phyloP scores from a whole-genome alignment of 805 yeast species.

The Ogataea paraovalis region DNA sequence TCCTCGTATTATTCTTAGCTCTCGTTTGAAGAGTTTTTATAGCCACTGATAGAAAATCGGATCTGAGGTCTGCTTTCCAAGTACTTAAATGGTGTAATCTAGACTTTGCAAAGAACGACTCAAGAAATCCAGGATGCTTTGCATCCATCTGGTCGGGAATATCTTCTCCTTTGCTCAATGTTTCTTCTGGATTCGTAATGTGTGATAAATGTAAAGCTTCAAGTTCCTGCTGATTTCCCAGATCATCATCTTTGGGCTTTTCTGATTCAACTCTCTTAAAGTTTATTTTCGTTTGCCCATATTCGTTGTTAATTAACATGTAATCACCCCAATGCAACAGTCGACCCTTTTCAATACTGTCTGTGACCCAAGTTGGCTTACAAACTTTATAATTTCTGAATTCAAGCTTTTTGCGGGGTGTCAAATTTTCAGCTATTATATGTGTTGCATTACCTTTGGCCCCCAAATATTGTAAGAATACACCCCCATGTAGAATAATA shows the following conservation, averaged over 20 bases:
- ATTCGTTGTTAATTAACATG: slow-evolving; percentile 46
- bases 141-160: slow-evolving; percentile 45
- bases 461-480: slow-evolving; percentile 60
- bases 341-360: slow-evolving; percentile 47
- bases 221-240: slow-evolving; percentile 1
- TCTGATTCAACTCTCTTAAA: slow-evolving; percentile 12
- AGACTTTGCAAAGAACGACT: slow-evolving; percentile 71
- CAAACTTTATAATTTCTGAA: slow-evolving; percentile 72
- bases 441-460: slow-evolving; percentile 79
- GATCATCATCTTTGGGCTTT: slow-evolving; percentile 5
- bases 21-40: slow-evolving; percentile 22
- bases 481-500: slow-evolving; percentile 78
- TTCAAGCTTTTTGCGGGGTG: slow-evolving; percentile 69
- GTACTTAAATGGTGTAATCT: slow-evolving; percentile 83
- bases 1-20: neutral
- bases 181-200: slow-evolving; percentile 10
- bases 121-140: slow-evolving; percentile 70
- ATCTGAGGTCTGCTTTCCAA: slow-evolving; percentile 75
- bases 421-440: slow-evolving; percentile 72
- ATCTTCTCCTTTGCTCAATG: slow-evolving; percentile 6
- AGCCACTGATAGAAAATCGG: slow-evolving; percentile 52
- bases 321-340: slow-evolving; percentile 71
- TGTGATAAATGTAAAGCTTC: slow-evolving; percentile 10
- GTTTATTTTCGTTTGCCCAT: slow-evolving; percentile 47
- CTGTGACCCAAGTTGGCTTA: slow-evolving; percentile 75